phyloP scores from a whole-genome alignment of 129 eudicot species.

The Sambucus nigra region DNA sequence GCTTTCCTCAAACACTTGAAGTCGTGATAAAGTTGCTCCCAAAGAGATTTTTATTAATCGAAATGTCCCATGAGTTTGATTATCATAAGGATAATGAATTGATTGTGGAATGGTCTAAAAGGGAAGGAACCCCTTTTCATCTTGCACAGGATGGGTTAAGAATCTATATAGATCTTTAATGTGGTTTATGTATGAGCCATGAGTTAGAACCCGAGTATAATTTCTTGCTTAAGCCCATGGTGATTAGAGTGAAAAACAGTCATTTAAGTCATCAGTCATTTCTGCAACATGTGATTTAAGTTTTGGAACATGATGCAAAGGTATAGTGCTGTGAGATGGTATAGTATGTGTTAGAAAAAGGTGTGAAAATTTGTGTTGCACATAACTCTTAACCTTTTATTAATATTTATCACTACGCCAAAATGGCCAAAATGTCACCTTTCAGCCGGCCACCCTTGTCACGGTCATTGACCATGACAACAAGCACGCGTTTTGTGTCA shows the following conservation, averaged over 20 bases:
- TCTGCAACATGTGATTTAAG: neutral
- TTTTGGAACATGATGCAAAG: neutral
- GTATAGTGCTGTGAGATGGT: neutral
- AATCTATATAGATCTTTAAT: conserved; percentile 61
- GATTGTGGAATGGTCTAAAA: conserved; percentile 78
- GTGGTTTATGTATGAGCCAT: neutral
- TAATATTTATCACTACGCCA: no score
- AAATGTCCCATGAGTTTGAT: conserved; percentile 96
- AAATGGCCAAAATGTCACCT: no score
- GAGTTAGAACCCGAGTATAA: neutral
- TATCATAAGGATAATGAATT: conserved; percentile 74
- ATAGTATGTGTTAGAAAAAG: neutral
- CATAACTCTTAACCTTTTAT: neutral
- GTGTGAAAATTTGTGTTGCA: neutral
- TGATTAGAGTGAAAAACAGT: neutral
- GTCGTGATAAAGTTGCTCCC: conserved; percentile 77
- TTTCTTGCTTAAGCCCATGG: neutral
- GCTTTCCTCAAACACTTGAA: conserved; percentile 93
- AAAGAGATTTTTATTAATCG: conserved; percentile 76
- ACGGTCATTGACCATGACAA: no score
- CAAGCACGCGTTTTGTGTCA: no score
- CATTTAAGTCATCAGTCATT: neutral
- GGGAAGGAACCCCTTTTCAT: conserved; percentile 94
- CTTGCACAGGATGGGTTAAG: conserved; percentile 96
- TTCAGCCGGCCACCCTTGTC: no score